Percentiles rank a stretch among this genome's conserved stretches.
These are phyloP conservation scores for Cylindricascospora bacillispora DNA, from an alignment of 1,139 yeast genomes.

Conservation along the genomic window DNA sequence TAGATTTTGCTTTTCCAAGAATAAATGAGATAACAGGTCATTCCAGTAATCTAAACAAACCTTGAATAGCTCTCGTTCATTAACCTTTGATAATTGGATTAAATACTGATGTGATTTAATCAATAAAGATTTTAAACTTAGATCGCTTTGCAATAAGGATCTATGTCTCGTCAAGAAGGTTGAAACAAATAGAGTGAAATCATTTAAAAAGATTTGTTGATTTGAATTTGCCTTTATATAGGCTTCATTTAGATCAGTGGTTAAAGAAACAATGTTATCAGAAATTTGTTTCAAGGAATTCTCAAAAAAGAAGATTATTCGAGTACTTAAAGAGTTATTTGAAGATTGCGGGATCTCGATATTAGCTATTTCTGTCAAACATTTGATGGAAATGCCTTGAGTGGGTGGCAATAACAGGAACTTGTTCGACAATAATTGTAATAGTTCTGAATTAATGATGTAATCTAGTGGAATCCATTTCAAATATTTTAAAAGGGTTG, in stretches of 20 bases:
- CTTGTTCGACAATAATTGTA: conserved; percentile 55
- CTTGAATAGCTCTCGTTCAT: conserved; percentile 89
- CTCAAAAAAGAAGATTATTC: conserved; percentile 52
- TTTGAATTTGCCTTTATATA: conserved; percentile 61
- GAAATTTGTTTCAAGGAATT: conserved; percentile 54
- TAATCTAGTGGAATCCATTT: conserved; percentile 87
- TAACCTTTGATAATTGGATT: conserved; percentile 72
- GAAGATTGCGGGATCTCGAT: conserved; percentile 49
- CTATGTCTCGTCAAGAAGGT: conserved; percentile 72
- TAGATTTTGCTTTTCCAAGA: conserved; percentile 68
- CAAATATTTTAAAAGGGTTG: conserved; percentile 42
- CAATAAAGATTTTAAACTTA: conserved; percentile 41
- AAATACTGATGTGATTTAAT: conserved; percentile 64
- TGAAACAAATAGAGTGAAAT: conserved; percentile 80
- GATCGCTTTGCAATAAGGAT: conserved; percentile 51
- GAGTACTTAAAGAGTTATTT: conserved; percentile 14
- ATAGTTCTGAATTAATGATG: conserved; percentile 72
- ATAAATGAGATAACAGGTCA: conserved; percentile 62
- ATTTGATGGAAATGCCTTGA: conserved; percentile 70
- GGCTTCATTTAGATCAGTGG: conserved; percentile 55
- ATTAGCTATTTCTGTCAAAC: conserved; percentile 81
- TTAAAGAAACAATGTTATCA: conserved; percentile 53
- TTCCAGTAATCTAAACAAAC: conserved; percentile 93
- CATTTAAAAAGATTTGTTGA: conserved; percentile 88
- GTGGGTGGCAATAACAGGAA: conserved; percentile 67